These are phyloP conservation scores for Amphirosellinia nigrospora DNA, from an alignment of 495 filamentous ascomycete species.

Conservation along the genomic window DNA sequence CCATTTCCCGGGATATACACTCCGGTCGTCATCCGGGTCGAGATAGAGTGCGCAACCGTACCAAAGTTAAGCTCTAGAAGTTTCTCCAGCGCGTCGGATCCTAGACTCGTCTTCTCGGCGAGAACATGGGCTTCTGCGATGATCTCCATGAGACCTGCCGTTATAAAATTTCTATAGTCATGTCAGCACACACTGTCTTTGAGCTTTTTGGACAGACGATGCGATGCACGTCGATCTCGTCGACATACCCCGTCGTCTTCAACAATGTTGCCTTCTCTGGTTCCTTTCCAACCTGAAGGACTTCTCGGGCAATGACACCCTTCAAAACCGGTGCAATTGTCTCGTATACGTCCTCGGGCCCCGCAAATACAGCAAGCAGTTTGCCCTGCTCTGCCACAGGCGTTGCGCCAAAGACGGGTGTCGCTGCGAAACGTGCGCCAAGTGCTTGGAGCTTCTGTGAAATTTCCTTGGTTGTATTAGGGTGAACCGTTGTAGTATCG, in stretches of 20 bases:
- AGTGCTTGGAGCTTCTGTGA: slow-evolving; percentile 27
- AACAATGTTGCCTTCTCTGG: slow-evolving; percentile 28
- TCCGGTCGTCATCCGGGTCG: slow-evolving; percentile 43
- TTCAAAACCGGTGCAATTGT: slow-evolving; percentile 42
- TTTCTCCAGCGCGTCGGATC: slow-evolving; percentile 54
- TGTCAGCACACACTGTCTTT: not conserved
- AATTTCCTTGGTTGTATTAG: slow-evolving; percentile 40
- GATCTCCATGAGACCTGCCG: slow-evolving; percentile 46
- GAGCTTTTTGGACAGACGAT: not conserved
- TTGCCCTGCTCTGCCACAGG: slow-evolving; percentile 45
- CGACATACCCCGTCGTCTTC: slow-evolving; percentile 24
- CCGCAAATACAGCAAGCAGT: slow-evolving; percentile 45
- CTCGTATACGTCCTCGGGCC: slow-evolving; percentile 36
- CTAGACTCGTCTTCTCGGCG: slow-evolving; percentile 60
- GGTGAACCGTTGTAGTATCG: slow-evolving; percentile 51
- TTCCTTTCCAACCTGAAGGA: slow-evolving; percentile 42
- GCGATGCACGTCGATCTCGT: not conserved
- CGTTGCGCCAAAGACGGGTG: slow-evolving; percentile 50
- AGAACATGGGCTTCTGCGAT: slow-evolving; percentile 63
- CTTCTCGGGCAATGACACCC: slow-evolving; percentile 43
- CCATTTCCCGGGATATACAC: slow-evolving; percentile 25
- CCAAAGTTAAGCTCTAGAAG: slow-evolving; percentile 61
- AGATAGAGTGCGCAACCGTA: slow-evolving; percentile 56
- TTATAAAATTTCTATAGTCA: slow-evolving; percentile 21
- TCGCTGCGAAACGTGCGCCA: slow-evolving; percentile 40